Base-by-base conservation (phyloP, 768 basidiomycete species). In the Daedaleopsis nitida region DNA sequence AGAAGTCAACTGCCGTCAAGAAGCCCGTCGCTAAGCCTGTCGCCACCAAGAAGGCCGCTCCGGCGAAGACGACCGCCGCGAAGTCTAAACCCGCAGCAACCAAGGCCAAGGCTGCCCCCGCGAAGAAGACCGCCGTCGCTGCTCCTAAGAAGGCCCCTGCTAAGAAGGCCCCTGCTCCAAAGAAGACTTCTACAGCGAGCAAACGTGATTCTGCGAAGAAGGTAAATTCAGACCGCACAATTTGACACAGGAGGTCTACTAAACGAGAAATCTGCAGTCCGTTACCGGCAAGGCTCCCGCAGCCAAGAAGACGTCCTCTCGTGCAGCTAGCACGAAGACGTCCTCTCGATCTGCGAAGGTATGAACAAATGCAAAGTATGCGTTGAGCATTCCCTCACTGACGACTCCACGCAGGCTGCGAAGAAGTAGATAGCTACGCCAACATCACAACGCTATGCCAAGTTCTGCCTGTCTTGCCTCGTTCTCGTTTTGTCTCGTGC, bases 141-240 rank as follows among this genome's bases (percentile, higher is more conserved):
- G 74, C 74, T 14, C 61, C 70, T 47, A 64, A 68, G 68, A 68
- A 78, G 55, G 67, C 70, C 14, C 72, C 73, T 44, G 67, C 73
- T 19, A 74, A 71, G 68, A 66, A 81, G 58, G 85, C 78, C 16
- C 75, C 78, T 61, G 72, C 74, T 3, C 68, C 77, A 1, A 78
- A 74, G 76, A 79, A 73, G 69, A 66, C 69, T 23, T 59, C 72
- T 45, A 39, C 74, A 5, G 63, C 78, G 37, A 74, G 81, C 49
- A 84, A 81, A 70, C 78, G 84, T 37, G 84, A 80, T 35, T 49
- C 79, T 1, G 84, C 82, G 10, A 91, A 90, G 81, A 91, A 89
- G 84, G 86, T 86, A 47, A 39, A 65, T 1, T 45, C 1, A 13
- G 14, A 4, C n/a, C 13, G 51, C 17, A 59, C 2, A 14, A 12